phyloP scores from a whole-genome alignment of 805 yeast species.

The Phaffomyces antillensis region DNA sequence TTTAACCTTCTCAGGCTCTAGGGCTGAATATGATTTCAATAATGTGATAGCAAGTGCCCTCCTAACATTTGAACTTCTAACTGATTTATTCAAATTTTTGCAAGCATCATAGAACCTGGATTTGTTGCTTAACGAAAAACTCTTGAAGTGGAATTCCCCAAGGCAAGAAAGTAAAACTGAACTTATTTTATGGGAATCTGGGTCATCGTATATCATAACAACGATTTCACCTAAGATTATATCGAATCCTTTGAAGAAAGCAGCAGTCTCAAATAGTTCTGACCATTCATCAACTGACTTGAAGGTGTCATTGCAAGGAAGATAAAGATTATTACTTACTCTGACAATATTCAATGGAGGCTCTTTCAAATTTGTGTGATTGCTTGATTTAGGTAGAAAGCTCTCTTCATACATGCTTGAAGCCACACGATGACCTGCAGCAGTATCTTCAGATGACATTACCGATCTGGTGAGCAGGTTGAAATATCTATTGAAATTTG shows the following conservation, averaged over 20 bases:
- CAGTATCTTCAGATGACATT: background rate
- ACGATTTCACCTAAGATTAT: conserved; percentile 35
- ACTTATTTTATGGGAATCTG: conserved; percentile 38
- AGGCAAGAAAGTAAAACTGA: conserved; percentile 52
- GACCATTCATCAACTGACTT: conserved; percentile 31
- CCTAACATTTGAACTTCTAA: conserved; percentile 53
- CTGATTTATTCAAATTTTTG: conserved; percentile 48
- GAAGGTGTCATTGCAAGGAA: conserved; percentile 12
- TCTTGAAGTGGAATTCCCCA: conserved; percentile 56
- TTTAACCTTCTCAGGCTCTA: conserved; percentile 28
- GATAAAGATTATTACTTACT: conserved; percentile 15
- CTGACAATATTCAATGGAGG: conserved; percentile 19
- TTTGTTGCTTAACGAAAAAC: conserved; percentile 47
- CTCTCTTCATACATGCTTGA: conserved; percentile 21
- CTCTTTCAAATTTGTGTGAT: conserved; percentile 6
- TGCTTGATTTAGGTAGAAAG: conserved; percentile 6
- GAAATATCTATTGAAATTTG: background rate
- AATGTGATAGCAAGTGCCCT: conserved; percentile 70
- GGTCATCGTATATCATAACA: conserved; percentile 45
- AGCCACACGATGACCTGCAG: conserved; percentile 13
- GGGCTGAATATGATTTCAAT: conserved; percentile 56
- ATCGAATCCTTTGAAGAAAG: conserved; percentile 47
- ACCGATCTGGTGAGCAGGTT: background rate
- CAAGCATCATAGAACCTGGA: conserved; percentile 79
- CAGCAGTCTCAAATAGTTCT: conserved; percentile 39